Evolutionary conservation across 768 basidiomycete species (phyloP), one percentile per base, ranked within the genome.

Genomic region (Lentinus brumalis): DNA sequence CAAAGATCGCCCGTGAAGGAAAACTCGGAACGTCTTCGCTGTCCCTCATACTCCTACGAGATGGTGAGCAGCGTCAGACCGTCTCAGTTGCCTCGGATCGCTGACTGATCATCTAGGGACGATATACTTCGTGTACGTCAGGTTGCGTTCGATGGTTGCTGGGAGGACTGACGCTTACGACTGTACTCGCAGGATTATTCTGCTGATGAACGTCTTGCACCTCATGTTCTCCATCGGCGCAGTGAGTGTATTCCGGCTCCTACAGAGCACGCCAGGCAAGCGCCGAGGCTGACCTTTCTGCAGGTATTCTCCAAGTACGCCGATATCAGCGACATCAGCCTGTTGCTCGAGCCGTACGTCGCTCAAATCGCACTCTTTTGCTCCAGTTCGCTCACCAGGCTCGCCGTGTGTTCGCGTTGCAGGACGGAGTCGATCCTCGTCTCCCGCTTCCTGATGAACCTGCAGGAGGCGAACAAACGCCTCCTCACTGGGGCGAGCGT

Each of bases 361-460:
- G 35, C 35, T 6, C 35, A 6, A 6, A 11, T 35, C 42, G 42
- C 42, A 15, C 42, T 21, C 16, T 44, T 4, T 44, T 16, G 6
- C 42, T 10, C 51, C 31, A 26, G 40, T 41, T 26, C 40, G 53
- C 18, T 45, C 29, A 5, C 39, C 1, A 26, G 21, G 21, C 21
- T 55, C 42, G 16, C 53, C 7, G 21, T n/a, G n/a, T n/a, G n/a
- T 45, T 5, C 26, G 29, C 41, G 39, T 44, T 8, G 39, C 56
- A 57, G 56, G 4, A 30, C 40, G 0, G 50, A 46, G 15, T 30
- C 49, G 1, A 30, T 57, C 49, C 49, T 57, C 39, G 26, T 57
- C 14, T 57, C 31, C 7, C 56, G 49, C 39, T 57, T 57, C 56
- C 56, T 57, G 9, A 26, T 57, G 26, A 47, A 40, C 47, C 56